A percentile compares a stretch with the other conserved stretches of the same genome.
Conservation (phyloP, 352 stramenopile genomes). For the Globisporangium uncinulatum region DNA sequence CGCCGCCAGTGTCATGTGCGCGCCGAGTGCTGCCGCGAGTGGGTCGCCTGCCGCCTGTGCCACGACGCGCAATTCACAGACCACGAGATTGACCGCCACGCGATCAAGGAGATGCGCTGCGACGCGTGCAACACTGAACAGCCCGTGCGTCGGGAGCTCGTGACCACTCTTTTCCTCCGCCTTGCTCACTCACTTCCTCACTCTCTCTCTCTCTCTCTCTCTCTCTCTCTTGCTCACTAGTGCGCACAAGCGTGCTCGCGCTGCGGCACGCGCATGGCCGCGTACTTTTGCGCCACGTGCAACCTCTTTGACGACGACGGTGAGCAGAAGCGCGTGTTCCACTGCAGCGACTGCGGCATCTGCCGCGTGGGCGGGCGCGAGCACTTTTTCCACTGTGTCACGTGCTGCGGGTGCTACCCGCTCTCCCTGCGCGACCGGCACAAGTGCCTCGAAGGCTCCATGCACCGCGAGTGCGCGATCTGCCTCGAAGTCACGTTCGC, state of each 20-base stretch:
- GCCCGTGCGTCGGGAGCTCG: slow-evolving; percentile 25
- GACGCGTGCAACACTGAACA: slow-evolving; percentile 51
- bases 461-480: slow-evolving; percentile 79
- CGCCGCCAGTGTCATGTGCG: slow-evolving; percentile 53
- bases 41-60: slow-evolving; percentile 70
- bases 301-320: slow-evolving; percentile 74
- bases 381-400: slow-evolving; percentile 78
- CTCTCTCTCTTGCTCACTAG: slow-evolving; percentile 15
- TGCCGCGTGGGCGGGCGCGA: slow-evolving; percentile 68
- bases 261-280: slow-evolving; percentile 41
- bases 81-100: slow-evolving; percentile 75
- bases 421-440: slow-evolving; percentile 63
- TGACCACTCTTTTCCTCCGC: not conserved
- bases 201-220: not conserved
- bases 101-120: slow-evolving; percentile 66
- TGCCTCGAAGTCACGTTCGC: slow-evolving; percentile 78
- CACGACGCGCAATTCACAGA: slow-evolving; percentile 50
- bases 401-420: slow-evolving; percentile 76
- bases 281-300: slow-evolving; percentile 65
- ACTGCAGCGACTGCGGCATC: slow-evolving; percentile 73
- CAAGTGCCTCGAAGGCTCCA: slow-evolving; percentile 74
- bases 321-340: slow-evolving; percentile 57
- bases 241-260: slow-evolving; percentile 43
- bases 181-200: no score
- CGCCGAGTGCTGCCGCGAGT: slow-evolving; percentile 67